Evolutionary conservation across 352 stramenopile species (phyloP).

Genomic region (Thalassiosira oceanica): DNA sequence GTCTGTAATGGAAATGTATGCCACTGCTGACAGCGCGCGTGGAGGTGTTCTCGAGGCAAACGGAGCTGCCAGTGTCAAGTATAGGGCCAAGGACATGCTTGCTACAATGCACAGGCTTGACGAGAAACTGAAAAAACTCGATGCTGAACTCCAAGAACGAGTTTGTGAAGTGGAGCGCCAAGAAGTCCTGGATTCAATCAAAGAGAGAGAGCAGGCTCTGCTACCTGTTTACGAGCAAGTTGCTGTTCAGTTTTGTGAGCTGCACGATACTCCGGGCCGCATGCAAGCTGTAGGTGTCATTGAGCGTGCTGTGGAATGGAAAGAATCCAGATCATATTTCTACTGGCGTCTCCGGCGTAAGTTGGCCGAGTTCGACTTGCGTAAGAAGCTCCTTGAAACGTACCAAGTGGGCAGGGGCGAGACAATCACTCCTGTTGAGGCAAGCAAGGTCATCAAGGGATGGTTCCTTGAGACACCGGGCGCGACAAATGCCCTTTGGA

Average conservation of each 20-base stretch:
- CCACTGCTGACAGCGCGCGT: constrained; percentile 85
- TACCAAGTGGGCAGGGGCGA: constrained; percentile 64
- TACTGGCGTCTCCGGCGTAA: constrained; percentile 97
- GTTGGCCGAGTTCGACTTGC: constrained; percentile 93
- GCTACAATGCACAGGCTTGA: constrained; percentile 96
- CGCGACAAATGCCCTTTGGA: constrained; percentile 64
- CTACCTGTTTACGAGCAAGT: constrained; percentile 95
- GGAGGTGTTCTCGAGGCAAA: constrained; percentile 98
- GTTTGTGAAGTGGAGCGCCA: constrained; percentile 79
- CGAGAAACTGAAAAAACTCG: constrained; percentile 87
- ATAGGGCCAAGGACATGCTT: constrained; percentile 95
- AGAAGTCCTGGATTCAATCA: constrained; percentile 78
- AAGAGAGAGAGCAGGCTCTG: constrained; percentile 88
- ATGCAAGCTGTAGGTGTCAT: constrained; percentile 99
- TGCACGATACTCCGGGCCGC: constrained; percentile 99
- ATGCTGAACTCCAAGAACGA: constrained; percentile 74
- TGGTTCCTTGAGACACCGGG: constrained; percentile 75
- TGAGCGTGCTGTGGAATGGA: constrained; percentile 94
- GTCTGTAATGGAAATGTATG: constrained; percentile 99
- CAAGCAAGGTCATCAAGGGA: constrained; percentile 72
- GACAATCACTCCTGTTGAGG: constrained; percentile 63
- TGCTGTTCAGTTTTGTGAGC: constrained; percentile 98
- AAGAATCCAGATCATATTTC: constrained; percentile 93
- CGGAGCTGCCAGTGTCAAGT: constrained; percentile 98
- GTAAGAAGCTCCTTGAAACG: constrained; percentile 80